Evolutionary conservation across 176 grass and related monocot species (phyloP).

Genomic region (Triticum urartu): DNA sequence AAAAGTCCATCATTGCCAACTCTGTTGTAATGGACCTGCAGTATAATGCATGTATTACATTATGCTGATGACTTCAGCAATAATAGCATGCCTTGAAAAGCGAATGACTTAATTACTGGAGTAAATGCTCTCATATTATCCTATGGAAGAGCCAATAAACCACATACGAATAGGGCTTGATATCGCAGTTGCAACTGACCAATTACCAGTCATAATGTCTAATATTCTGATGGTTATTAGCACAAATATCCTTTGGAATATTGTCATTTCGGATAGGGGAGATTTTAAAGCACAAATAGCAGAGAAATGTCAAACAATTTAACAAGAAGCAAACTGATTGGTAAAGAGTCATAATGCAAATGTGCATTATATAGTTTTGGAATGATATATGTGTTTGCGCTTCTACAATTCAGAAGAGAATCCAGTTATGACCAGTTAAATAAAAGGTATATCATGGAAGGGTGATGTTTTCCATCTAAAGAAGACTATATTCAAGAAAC

Average conservation of each 20-base stretch:
- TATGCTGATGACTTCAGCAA: constrained; percentile 6
- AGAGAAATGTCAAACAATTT: neutral
- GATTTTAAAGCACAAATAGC: neutral
- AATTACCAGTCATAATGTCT: neutral
- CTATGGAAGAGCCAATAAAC: neutral
- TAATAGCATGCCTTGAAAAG: constrained; percentile 7
- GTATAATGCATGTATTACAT: constrained; percentile 11
- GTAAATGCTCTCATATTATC: neutral
- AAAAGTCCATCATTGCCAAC: constrained; percentile 72
- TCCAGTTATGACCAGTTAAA: neutral
- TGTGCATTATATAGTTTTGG: neutral
- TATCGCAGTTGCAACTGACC: neutral
- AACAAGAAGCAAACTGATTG: neutral
- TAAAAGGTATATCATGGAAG: neutral
- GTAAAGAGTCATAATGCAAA: neutral
- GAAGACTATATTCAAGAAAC: constrained; percentile 19
- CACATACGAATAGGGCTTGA: constrained; percentile 1
- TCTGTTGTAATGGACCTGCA: constrained; percentile 92
- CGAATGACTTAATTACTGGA: neutral
- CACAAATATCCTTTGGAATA: neutral
- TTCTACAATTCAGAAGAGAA: neutral
- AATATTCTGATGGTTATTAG: neutral
- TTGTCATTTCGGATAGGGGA: neutral
- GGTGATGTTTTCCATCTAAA: constrained; percentile 2
- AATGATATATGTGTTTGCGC: neutral